A percentile compares a stretch with the other conserved stretches of the same genome.
These are phyloP conservation scores for Guadua angustifolia DNA, from an alignment of 176 grass and related monocot species.

Conservation along the genomic window DNA sequence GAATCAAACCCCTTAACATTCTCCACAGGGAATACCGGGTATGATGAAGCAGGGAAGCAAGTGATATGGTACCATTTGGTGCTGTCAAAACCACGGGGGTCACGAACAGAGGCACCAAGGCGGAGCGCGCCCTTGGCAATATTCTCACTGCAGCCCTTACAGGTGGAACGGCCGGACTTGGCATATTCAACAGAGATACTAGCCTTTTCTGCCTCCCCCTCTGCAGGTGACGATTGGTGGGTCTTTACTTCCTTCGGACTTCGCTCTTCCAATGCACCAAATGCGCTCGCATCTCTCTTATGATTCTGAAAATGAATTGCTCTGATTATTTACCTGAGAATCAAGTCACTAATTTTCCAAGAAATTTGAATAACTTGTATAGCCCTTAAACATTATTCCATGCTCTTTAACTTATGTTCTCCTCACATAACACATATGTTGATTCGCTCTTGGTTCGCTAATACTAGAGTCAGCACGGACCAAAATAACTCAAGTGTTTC, in stretches of 20 bases:
- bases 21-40: conserved; percentile 41
- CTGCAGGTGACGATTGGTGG: conserved; percentile 45
- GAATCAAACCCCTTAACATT: conserved; percentile 63
- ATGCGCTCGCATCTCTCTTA: conserved; percentile 43
- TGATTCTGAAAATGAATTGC: conserved; percentile 43
- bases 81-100: conserved; percentile 58
- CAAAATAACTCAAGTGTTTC: background rate
- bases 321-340: conserved; percentile 30
- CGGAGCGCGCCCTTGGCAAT: conserved; percentile 51
- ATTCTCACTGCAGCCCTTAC: conserved; percentile 40
- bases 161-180: conserved; percentile 53
- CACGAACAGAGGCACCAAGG: conserved; percentile 45
- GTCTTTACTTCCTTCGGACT: conserved; percentile 60
- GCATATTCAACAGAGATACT: conserved; percentile 48
- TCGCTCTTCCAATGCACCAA: conserved; percentile 32
- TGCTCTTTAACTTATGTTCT: background rate
- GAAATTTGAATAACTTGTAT: background rate
- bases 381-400: background rate
- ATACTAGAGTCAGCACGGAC: background rate
- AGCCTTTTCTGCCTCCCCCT: conserved; percentile 36
- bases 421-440: background rate
- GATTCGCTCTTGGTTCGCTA: background rate
- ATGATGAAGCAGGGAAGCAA: conserved; percentile 58
- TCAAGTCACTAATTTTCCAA: background rate
- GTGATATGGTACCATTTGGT: conserved; percentile 69